Evolutionary conservation across 768 basidiomycete genomes (phyloP).

Genomic region (Holtermannia corniformis): DNA sequence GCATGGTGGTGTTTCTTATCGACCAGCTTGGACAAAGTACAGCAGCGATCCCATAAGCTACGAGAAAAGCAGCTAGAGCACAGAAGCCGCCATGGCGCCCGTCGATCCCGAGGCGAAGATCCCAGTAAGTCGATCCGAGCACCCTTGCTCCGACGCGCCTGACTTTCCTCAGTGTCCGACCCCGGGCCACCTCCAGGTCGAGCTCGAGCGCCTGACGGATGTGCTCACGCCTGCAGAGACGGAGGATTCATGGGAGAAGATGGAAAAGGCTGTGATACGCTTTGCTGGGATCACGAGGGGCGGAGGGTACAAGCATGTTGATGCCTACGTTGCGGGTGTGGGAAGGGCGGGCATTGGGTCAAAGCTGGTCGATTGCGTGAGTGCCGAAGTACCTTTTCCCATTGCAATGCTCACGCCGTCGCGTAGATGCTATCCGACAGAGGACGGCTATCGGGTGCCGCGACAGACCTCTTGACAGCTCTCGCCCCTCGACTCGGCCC

Average conservation of each 20-base stretch:
- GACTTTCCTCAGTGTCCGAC: slow-evolving; percentile 32
- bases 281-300: slow-evolving; percentile 43
- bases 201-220: slow-evolving; percentile 33
- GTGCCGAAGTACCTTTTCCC: no score
- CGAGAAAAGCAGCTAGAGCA: neutral
- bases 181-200: slow-evolving; percentile 30
- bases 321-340: slow-evolving; percentile 31
- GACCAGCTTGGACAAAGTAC: neutral
- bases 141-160: neutral
- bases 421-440: slow-evolving; percentile 38
- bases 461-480: slow-evolving; percentile 41
- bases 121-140: neutral
- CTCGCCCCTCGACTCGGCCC: slow-evolving; percentile 40
- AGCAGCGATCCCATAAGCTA: neutral
- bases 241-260: slow-evolving; percentile 45
- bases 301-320: slow-evolving; percentile 38
- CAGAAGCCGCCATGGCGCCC: slow-evolving; percentile 15
- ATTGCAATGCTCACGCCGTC: no score
- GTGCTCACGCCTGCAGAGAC: slow-evolving; percentile 39
- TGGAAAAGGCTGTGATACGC: slow-evolving; percentile 43
- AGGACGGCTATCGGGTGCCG: slow-evolving; percentile 36
- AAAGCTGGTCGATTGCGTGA: slow-evolving; percentile 34
- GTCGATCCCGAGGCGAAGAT: slow-evolving; percentile 12
- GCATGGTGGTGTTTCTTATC: neutral
- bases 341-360: slow-evolving; percentile 35